Conservation (phyloP, 257 asterid species). For the Solanum pinnatisectum region DNA sequence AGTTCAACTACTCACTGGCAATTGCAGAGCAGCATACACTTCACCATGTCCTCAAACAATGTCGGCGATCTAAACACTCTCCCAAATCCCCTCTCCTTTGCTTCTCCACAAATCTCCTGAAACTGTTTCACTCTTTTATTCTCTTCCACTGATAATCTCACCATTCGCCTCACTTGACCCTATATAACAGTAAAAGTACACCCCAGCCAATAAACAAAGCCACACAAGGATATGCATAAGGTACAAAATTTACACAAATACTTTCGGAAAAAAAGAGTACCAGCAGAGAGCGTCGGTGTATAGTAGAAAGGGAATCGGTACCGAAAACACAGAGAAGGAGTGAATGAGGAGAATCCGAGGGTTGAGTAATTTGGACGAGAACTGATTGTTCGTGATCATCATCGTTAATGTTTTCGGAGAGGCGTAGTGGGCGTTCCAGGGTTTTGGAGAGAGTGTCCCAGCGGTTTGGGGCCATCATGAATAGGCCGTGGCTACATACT, state of each 20-base stretch:
- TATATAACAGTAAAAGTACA: conserved; percentile 3
- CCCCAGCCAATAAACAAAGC: background rate
- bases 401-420: conserved; percentile 19
- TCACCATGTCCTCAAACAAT: conserved; percentile 86
- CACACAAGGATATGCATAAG: background rate
- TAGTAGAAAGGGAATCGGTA: conserved; percentile 26
- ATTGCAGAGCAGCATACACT: conserved; percentile 83
- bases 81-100: conserved; percentile 54
- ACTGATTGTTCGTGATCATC: conserved; percentile 28
- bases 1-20: conserved; percentile 67
- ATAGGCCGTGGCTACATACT: conserved; percentile 80
- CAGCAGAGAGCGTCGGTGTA: conserved; percentile 44
- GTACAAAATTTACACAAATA: background rate
- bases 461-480: conserved; percentile 89
- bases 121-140: conserved; percentile 42
- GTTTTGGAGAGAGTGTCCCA: conserved; percentile 76
- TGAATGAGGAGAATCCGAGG: conserved; percentile 27
- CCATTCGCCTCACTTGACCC: conserved; percentile 77
- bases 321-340: conserved; percentile 39
- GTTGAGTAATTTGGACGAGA: conserved; percentile 45
- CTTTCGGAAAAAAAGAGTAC: conserved; percentile 7
- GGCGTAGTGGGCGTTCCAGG: conserved; percentile 69
- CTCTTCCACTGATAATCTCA: conserved; percentile 64
- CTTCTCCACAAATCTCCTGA: conserved; percentile 43
- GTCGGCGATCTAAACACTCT: conserved; percentile 82